Conservation (phyloP, 1,284 basidiomycete species). For the Sphaerobolus stellatus region DNA sequence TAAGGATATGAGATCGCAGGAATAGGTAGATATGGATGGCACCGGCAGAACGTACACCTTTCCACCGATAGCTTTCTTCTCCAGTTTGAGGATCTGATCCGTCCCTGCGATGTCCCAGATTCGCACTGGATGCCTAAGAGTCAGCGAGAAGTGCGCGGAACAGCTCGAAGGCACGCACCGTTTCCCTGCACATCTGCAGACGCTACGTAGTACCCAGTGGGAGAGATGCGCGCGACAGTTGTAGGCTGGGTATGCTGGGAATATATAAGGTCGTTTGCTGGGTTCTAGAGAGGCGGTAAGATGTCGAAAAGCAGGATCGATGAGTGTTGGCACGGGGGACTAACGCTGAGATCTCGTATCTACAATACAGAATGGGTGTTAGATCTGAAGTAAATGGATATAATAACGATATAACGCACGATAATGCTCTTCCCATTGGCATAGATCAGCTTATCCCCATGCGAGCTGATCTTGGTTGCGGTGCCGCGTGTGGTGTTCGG, state of each 20-base stretch:
- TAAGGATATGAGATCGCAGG: neutral
- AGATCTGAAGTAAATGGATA: constrained; percentile 2
- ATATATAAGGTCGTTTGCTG: constrained; percentile 59
- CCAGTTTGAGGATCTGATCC: constrained; percentile 83
- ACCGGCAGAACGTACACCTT: constrained; percentile 59
- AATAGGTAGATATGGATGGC: neutral
- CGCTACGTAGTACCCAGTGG: constrained; percentile 94
- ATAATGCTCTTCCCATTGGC: constrained; percentile 84
- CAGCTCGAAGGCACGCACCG: constrained; percentile 44
- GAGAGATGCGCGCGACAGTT: constrained; percentile 89
- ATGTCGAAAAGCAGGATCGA: constrained; percentile 6
- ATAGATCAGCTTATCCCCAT: constrained; percentile 85
- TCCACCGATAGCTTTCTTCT: constrained; percentile 81
- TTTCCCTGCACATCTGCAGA: constrained; percentile 82
- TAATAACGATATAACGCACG: constrained; percentile 47
- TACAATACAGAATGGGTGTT: constrained; percentile 23
- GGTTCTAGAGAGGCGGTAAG: constrained; percentile 44
- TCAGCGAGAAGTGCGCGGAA: neutral
- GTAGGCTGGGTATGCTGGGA: constrained; percentile 82
- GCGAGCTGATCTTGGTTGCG: constrained; percentile 81
- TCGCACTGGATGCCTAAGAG: constrained; percentile 51
- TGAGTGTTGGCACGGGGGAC: constrained; percentile 14
- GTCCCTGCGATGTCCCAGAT: constrained; percentile 94
- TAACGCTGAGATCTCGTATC: constrained; percentile 63
- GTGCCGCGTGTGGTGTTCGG: constrained; percentile 72